Evolutionary conservation across 306 rosid species (phyloP), one percentile per base, ranked within the genome.

Genomic region (Quercus bicolor): DNA sequence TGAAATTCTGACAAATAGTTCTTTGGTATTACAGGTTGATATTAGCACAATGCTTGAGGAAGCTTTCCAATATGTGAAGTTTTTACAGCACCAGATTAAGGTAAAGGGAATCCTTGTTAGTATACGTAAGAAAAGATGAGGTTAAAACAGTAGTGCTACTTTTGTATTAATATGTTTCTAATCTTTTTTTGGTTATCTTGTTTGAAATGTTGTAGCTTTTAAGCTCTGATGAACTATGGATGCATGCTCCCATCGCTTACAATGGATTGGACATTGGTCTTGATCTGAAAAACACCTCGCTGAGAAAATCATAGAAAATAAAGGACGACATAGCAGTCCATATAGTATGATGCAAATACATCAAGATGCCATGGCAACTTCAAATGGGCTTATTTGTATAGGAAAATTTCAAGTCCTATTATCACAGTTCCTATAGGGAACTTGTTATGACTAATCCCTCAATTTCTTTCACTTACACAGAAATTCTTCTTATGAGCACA

Each of bases 1-100:
- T 20, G 75, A 57, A 34, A 70, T 72, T 72, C 70, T 74, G 6
- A 80, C 13, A 40, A n/a, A 56, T 77, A 33, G 34, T 79, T 77
- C 29, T 57, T 54, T 56, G 14, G 53, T 75, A 78, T 16, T 89
- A 66, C 81, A 94, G 97, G 98, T 95, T 73, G 98, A 95, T 85
- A 91, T 91, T 75, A 92, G 98, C 90, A 95, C 98, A 82, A 95
- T 95, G 98, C 99, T 95, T 48, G 99, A 95, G 84, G 99, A 95
- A 87, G 98, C 96, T 68, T 98, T 91, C 70, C 90, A 86, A 37
- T 93, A 95, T 84, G 99, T 95, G 72, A 92, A 91, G 82, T 92
- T 95, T 72, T 81, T 95, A 66, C 97, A 91, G 79, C 94, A 91
- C 68, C 99, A 95, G 85, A 91, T 93, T 65, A 91, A 93, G 98